phyloP scores from a whole-genome alignment of 768 basidiomycete species.

The Termitomyces sp. region DNA sequence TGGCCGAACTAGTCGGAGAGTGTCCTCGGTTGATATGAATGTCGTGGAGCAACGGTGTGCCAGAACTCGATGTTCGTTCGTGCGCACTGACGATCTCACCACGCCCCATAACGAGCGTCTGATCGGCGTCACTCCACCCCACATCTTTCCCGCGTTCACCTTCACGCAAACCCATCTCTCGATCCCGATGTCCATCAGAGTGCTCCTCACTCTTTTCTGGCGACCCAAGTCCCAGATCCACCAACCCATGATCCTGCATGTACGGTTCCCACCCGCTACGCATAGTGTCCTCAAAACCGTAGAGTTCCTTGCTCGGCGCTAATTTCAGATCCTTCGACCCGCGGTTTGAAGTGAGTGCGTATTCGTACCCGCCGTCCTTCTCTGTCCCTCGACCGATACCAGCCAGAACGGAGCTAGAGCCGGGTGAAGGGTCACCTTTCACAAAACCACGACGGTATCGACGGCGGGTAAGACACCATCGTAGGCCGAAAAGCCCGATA shows the following conservation, averaged over 20 bases:
- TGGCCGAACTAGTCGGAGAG: no score
- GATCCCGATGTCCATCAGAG: constrained; percentile 4
- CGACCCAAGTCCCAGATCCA: constrained; percentile 26
- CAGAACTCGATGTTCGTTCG: constrained; percentile 24
- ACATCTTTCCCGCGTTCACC: not conserved
- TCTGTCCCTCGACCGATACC: constrained; percentile 7
- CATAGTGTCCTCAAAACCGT: constrained; percentile 18
- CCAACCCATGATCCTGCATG: constrained; percentile 29
- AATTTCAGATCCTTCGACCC: constrained; percentile 12
- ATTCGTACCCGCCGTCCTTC: constrained; percentile 33
- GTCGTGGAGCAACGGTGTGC: constrained; percentile 22
- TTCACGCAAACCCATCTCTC: constrained; percentile 11
- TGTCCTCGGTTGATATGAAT: no score
- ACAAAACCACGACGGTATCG: constrained; percentile 18
- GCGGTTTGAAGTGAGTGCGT: constrained; percentile 29
- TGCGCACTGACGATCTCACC: constrained; percentile 11
- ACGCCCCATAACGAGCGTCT: constrained; percentile 15
- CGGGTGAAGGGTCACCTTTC: not conserved
- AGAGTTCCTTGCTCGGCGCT: not conserved
- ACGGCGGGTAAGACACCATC: constrained; percentile 48
- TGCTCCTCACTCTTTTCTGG: constrained; percentile 22
- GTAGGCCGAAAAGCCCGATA: constrained; percentile 45
- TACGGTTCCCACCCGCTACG: constrained; percentile 35
- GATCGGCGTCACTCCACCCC: constrained; percentile 15
- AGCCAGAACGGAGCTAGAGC: not conserved